These are phyloP conservation scores for Lactuca saligna DNA, from an alignment of 129 eudicot genomes.

Conservation along the genomic window DNA sequence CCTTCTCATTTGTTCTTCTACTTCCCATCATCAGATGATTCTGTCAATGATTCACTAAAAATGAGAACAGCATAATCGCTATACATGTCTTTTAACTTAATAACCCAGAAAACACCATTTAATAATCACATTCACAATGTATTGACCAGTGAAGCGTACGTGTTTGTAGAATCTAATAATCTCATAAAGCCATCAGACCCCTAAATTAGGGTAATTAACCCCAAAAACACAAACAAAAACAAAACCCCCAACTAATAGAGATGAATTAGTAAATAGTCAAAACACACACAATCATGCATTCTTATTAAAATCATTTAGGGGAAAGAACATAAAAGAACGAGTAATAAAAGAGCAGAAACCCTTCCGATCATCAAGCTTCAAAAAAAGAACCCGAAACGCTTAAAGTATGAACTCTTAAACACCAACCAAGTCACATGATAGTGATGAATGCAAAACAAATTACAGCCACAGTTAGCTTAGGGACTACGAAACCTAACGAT, in stretches of 20 bases:
- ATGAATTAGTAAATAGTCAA: constrained; percentile 15
- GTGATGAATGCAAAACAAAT: constrained; percentile 25
- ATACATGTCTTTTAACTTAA: constrained; percentile 6
- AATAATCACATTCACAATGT: neutral
- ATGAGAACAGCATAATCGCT: neutral
- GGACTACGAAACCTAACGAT: constrained; percentile 30
- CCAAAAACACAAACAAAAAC: constrained; percentile 6
- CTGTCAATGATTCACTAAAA: constrained; percentile 24
- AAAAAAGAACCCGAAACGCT: constrained; percentile 11
- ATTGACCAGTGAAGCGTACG: neutral
- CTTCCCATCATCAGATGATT: constrained; percentile 40
- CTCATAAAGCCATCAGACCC: neutral
- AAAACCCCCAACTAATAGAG: neutral
- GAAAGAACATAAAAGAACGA: neutral
- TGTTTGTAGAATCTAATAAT: neutral
- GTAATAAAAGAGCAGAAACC: neutral
- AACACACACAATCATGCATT: constrained; percentile 4
- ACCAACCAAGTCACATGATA: constrained; percentile 23
- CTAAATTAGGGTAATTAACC: constrained; percentile 17
- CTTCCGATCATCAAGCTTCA: constrained; percentile 9
- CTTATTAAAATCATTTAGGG: neutral
- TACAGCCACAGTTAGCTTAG: constrained; percentile 27
- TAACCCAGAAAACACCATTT: neutral
- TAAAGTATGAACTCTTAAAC: constrained; percentile 18
- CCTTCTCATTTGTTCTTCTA: constrained; percentile 36